Base-by-base conservation (phyloP, 305 asterid genomes). In the Fraxinus angustifolia region DNA sequence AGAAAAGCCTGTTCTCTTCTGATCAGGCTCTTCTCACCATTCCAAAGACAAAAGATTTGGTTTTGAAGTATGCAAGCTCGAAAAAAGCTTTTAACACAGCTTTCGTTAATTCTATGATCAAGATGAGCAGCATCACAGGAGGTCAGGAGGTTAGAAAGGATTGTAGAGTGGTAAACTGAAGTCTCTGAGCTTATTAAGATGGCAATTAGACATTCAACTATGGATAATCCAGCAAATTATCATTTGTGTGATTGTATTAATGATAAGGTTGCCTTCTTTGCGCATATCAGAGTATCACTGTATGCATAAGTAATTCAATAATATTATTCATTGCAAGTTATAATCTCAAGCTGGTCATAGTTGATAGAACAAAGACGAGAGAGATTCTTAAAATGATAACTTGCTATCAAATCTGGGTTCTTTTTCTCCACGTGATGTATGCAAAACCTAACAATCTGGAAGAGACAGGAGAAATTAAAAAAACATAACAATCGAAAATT, bases 51-150 rank as follows among this genome's bases (percentile, higher is more conserved):
- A 80, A 83, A 53, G 58, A 56, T 3, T 73, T 88, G 79, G 90
- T 87, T 67, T 16, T 75, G 10, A 80, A 82, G 45, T 85, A 73
- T 74, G 88, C 91, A 14, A 56, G 71, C 60, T 88, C 90, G 1
- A 80, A 85, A 31, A 58, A 83, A 62, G 86, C 79, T 17, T 88
- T 88, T 45, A 74, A 50, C 40, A 80, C 33, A 23, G 88, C 87
- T 4, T 88, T 88, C 81, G 85, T 58, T 8, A 75, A 83, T 16
- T 86, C 91, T 19, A 86, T 88, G 91, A 86, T 88, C 84, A 88
- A 84, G 80, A 88, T 88, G 91, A 86, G 91, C 78, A 83, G 89
- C 74, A 88, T 88, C 6, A 81, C 56, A 35, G 87, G 89, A 16
- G 88, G 85, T 35, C 83, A 84, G 48, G 91, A 83, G 53, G 80